Percentiles rank a stretch among this genome's conserved stretches.
phyloP scores from a whole-genome alignment of 768 basidiomycete species.

The Kwoniella dendrophila region DNA sequence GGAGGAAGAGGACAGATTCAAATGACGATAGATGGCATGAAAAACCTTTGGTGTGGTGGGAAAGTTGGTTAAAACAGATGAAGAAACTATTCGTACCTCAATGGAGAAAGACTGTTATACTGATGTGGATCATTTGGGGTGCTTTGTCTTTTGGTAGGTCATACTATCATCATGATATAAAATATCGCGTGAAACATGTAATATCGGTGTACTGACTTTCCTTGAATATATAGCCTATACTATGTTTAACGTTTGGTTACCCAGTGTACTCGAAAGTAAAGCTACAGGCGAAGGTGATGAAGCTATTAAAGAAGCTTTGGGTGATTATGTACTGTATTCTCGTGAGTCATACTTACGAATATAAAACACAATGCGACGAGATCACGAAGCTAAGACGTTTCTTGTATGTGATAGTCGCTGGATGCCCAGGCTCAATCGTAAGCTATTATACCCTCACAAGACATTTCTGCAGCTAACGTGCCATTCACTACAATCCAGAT shows the following conservation, averaged over 20 bases:
- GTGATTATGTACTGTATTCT: conserved; percentile 50
- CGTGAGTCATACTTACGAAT: conserved; percentile 21
- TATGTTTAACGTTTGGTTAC: conserved; percentile 56
- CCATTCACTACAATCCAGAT: conserved; percentile 26
- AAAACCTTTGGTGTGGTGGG: conserved; percentile 27
- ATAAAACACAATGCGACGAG: background rate
- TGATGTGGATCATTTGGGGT: conserved; percentile 56
- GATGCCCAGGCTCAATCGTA: conserved; percentile 54
- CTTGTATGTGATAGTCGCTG: conserved; percentile 38
- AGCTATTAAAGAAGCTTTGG: conserved; percentile 46
- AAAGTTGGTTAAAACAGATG: conserved; percentile 41
- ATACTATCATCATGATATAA: background rate
- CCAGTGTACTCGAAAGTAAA: conserved; percentile 50
- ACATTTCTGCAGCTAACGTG: background rate
- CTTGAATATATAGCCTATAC: conserved; percentile 31
- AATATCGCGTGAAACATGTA: too few relatives aligned
- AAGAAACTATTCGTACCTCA: conserved; percentile 46
- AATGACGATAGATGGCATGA: conserved; percentile 11
- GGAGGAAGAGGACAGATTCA: background rate
- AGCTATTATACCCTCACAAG: background rate
- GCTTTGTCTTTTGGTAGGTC: conserved; percentile 51
- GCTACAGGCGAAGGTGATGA: conserved; percentile 45
- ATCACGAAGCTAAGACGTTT: conserved; percentile 7
- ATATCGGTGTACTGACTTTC: background rate
- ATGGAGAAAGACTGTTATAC: conserved; percentile 52